Evolutionary conservation across 2,329 filamentous ascomycete genomes (phyloP), one percentile per base, ranked within the genome.

Genomic region (Penicillium sp.): DNA sequence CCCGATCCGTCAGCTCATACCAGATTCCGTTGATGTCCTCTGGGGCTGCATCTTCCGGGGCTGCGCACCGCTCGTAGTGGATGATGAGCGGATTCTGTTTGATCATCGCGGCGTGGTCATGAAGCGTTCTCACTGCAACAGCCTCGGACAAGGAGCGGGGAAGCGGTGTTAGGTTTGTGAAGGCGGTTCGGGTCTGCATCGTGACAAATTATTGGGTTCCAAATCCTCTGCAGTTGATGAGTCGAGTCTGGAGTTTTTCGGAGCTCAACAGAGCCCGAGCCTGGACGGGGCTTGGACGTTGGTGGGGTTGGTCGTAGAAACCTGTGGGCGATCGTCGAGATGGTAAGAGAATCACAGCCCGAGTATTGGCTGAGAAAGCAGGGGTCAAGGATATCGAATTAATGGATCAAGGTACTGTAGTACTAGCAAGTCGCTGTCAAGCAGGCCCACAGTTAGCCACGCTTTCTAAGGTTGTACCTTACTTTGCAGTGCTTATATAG

Each of bases 61-160:
- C 82, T 49, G 84, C 81, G 75, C 90, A 91, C 44, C 81, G 82
- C 69, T 88, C 85, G 55, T 90, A 84, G 64, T 90, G 87, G 64
- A 88, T 86, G 59, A 96, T 88, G 49, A 94, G 81, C 2, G 91
- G 90, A 74, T 96, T 96, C 60, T 95, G 80, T 73, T 93, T 88
- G 68, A 96, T 95, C 89, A 96, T 95, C 65, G 87, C 86, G 49
- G 82, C 74, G 77, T 95, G 90, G 72, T 89, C 82, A 74, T 91
- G 90, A 35, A 96, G 86, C 64, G 90, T 89, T 52, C 84, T 81
- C 62, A 94, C 72, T 44, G 90, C 90, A 16, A 84, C 82, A 62
- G 88, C 82, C 55, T 91, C 85, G 49, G 85, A 82, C 66, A 94
- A 83, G 66, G 82, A 81, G 5, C 82, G 68, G 22, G 46, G 51